Conservation (phyloP, 2,329 filamentous ascomycete genomes). For the Epicoccum nigrum region DNA sequence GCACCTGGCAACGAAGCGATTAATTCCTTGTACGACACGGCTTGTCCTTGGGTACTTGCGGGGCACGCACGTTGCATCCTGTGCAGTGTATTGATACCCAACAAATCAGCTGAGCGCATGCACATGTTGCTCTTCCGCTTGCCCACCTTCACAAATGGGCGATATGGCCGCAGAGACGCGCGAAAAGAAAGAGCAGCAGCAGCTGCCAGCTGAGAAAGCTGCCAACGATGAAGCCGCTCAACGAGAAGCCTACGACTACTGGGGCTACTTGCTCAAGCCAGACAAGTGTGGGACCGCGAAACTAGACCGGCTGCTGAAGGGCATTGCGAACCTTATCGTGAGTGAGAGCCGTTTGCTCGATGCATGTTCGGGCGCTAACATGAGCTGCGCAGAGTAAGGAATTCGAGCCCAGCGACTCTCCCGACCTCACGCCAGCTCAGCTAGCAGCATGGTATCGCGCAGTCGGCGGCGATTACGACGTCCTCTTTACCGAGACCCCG, state of each 20-base stretch:
- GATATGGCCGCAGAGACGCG: slow-evolving; percentile 39
- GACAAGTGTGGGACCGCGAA: slow-evolving; percentile 58
- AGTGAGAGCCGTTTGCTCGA: slow-evolving; percentile 14
- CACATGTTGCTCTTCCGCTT: slow-evolving; percentile 14
- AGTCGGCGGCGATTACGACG: slow-evolving; percentile 55
- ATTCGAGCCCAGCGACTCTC: slow-evolving; percentile 53
- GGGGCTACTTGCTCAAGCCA: slow-evolving; percentile 58
- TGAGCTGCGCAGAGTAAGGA: slow-evolving; percentile 44
- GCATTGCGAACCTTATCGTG: slow-evolving; percentile 56
- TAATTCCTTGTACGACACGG: slow-evolving; percentile 8
- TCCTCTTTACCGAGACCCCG: slow-evolving; percentile 78
- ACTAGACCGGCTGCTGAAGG: slow-evolving; percentile 54
- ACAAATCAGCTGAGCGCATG: slow-evolving; percentile 22
- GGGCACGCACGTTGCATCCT: slow-evolving; percentile 27
- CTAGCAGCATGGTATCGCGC: slow-evolving; percentile 58
- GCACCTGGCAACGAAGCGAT: slow-evolving; percentile 1
- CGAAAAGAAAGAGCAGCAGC: slow-evolving; percentile 26
- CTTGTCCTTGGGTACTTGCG: slow-evolving; percentile 7
- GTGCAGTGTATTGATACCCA: slow-evolving; percentile 22
- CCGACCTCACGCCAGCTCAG: slow-evolving; percentile 56
- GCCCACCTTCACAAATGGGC: slow-evolving; percentile 16
- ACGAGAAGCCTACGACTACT: slow-evolving; percentile 56
- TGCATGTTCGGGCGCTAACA: slow-evolving; percentile 15
- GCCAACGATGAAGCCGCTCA: slow-evolving; percentile 38
- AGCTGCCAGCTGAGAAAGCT: slow-evolving; percentile 25